Evolutionary conservation across 352 stramenopile genomes (phyloP).

Genomic region (Plasmopara muralis): DNA sequence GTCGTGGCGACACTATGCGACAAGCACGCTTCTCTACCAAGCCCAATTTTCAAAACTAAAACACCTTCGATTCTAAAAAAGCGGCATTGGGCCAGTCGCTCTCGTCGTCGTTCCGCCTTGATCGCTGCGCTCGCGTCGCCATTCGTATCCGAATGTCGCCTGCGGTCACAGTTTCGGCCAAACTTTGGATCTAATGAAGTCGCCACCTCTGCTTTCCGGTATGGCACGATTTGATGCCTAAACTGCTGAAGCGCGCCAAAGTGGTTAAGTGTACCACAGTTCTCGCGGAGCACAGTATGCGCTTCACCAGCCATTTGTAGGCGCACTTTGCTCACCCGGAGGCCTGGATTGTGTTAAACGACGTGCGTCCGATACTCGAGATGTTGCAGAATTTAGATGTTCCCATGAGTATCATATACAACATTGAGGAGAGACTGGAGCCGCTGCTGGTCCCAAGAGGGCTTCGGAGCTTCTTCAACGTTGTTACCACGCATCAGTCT

Average conservation of each 20-base stretch:
- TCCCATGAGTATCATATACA: constrained; percentile 58
- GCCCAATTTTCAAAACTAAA: constrained; percentile 36
- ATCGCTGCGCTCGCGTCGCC: constrained; percentile 20
- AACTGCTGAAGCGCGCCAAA: constrained; percentile 24
- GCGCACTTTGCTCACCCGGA: constrained; percentile 36
- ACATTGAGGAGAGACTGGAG: constrained; percentile 71
- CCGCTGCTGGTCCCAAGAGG: constrained; percentile 32
- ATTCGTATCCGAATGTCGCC: constrained; percentile 42
- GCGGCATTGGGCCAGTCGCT: constrained; percentile 19
- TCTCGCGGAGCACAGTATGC: constrained; percentile 21
- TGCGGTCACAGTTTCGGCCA: constrained; percentile 15
- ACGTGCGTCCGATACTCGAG: constrained; percentile 38
- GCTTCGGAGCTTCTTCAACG: constrained; percentile 42
- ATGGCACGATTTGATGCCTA: constrained; percentile 54
- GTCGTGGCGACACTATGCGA: constrained; percentile 44
- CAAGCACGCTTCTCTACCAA: constrained; percentile 55
- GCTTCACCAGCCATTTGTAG: constrained; percentile 46
- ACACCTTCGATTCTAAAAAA: constrained; percentile 44
- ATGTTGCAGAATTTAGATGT: constrained; percentile 19
- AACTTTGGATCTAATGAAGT: constrained; percentile 42
- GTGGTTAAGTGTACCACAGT: constrained; percentile 10
- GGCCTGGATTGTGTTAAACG: constrained; percentile 58
- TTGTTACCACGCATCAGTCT: constrained; percentile 52
- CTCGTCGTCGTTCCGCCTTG: constrained; percentile 18
- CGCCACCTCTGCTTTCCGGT: constrained; percentile 28